phyloP scores from a whole-genome alignment of 148 eudicot genomes.

The Beta vulgaris region DNA sequence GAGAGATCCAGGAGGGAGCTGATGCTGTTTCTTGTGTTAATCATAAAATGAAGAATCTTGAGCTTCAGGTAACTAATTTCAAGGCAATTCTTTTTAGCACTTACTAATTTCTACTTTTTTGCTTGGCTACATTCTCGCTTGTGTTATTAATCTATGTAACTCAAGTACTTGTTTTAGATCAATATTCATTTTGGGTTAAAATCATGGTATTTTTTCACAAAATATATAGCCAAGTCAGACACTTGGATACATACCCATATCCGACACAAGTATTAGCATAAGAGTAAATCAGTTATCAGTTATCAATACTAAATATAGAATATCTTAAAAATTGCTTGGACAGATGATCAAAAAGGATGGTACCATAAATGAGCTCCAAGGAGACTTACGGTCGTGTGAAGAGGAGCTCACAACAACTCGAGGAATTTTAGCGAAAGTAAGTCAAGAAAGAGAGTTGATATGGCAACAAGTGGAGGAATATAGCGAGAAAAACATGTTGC shows the following conservation, averaged over 20 bases:
- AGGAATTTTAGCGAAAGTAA: constrained; percentile 32
- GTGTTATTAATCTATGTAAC: no score
- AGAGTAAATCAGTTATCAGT: no score
- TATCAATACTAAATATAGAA: background rate
- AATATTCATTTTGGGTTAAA: no score
- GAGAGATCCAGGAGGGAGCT: constrained; percentile 29
- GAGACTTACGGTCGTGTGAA: constrained; percentile 25
- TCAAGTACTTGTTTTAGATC: no score
- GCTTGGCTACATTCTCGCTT: no score
- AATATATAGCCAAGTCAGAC: no score
- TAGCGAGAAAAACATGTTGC: constrained; percentile 35
- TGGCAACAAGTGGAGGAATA: constrained; percentile 37
- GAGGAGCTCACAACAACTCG: constrained; percentile 21
- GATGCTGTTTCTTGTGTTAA: constrained; percentile 33
- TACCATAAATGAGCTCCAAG: constrained; percentile 26
- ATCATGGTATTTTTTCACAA: no score
- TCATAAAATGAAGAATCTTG: constrained; percentile 38
- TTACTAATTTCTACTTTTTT: background rate
- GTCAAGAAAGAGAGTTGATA: constrained; percentile 35
- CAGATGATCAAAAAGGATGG: constrained; percentile 34
- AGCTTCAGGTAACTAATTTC: constrained; percentile 35
- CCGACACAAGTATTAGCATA: no score
- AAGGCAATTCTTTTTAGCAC: no score
- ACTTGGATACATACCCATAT: no score
- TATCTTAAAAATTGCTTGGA: background rate